These are phyloP conservation scores for Cryptosporidium ubiquitum DNA, from an alignment of 169 alveolate genomes.

Conservation along the genomic window DNA sequence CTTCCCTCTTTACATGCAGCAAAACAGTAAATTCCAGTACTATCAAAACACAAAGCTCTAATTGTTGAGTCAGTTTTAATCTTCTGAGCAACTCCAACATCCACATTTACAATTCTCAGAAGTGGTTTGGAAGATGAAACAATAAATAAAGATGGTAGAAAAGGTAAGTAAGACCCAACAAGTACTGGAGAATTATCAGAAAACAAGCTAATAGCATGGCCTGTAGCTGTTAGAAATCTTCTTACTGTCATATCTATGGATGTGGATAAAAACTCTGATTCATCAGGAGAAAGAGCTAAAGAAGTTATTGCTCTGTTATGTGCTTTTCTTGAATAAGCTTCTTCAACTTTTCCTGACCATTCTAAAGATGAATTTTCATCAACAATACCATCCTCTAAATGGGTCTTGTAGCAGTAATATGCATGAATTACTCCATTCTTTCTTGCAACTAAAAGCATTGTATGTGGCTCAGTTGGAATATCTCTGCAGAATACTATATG, in stretches of 20 bases:
- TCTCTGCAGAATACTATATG: slow-evolving; percentile 85
- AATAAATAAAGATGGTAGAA: slow-evolving; percentile 83
- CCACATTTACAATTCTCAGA: slow-evolving; percentile 83
- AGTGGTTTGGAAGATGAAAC: slow-evolving; percentile 85
- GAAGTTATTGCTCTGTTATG: slow-evolving; percentile 84
- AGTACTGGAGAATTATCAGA: slow-evolving; percentile 86
- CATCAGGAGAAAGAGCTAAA: slow-evolving; percentile 84
- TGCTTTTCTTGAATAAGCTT: slow-evolving; percentile 76
- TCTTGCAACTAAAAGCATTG: slow-evolving; percentile 86
- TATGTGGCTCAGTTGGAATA: slow-evolving; percentile 79
- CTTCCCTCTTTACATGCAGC: slow-evolving; percentile 87
- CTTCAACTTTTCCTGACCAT: slow-evolving; percentile 78
- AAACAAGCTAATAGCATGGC: slow-evolving; percentile 84
- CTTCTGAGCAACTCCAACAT: slow-evolving; percentile 86
- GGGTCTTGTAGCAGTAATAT: slow-evolving; percentile 80
- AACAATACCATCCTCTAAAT: slow-evolving; percentile 29
- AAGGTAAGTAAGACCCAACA: slow-evolving; percentile 83
- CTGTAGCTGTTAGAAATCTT: slow-evolving; percentile 86
- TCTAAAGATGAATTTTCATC: slow-evolving; percentile 74
- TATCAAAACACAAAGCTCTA: slow-evolving; percentile 85
- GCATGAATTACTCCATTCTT: slow-evolving; percentile 84
- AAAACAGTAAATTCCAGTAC: slow-evolving; percentile 83
- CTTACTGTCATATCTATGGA: slow-evolving; percentile 88
- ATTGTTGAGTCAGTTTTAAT: slow-evolving; percentile 84
- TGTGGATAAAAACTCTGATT: slow-evolving; percentile 81